Evolutionary conservation across 495 filamentous ascomycete genomes (phyloP), one percentile per base, ranked within the genome.

Genomic region (Neurospora sp.): DNA sequence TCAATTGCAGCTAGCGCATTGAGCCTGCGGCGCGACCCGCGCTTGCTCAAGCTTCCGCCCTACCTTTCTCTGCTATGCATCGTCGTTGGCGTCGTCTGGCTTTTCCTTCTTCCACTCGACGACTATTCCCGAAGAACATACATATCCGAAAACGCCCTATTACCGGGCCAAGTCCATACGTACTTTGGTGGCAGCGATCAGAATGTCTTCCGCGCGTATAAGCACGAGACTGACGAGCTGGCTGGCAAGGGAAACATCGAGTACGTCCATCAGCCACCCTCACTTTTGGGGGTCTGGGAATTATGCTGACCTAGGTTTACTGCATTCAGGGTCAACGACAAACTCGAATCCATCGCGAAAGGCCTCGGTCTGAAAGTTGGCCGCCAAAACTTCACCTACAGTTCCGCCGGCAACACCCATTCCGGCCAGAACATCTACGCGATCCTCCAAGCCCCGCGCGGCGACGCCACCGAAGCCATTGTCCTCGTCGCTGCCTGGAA

Each of bases 391-490:
- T 87, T 83, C 74, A 89, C 84, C 27, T 99, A 96, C 83, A 84
- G 89, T 54, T 97, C 96, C 75, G 88, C 88, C 5, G 94, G 95
- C 1, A 87, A 90, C 74, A 88, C 85, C 16, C 90, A 92, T 77
- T 80, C 86, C 37, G 96, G 96, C 71, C 90, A 97, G 85, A 99
- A 99, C 83, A 87, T 94, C 41, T 99, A 99, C 82, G 93, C 93
- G 23, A 91, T 98, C 72, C 88, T 99, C n/a, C 93, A 96, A 77
- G 96, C 96, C 1, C 96, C 96, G 5, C 88, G 96, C 37, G 94
- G 96, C 39, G 96, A 99, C 84, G 96, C 96, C n/a, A 98, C 96
- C 5, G 96, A 99, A 82, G 96, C 96, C 20, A 93, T 98, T 78
- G 96, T 98, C 41, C 84, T 99, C 23, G 90, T 96, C 39, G 94